phyloP scores from a whole-genome alignment of 2,329 filamentous ascomycete genomes.

The Atkinsonella texensis region DNA sequence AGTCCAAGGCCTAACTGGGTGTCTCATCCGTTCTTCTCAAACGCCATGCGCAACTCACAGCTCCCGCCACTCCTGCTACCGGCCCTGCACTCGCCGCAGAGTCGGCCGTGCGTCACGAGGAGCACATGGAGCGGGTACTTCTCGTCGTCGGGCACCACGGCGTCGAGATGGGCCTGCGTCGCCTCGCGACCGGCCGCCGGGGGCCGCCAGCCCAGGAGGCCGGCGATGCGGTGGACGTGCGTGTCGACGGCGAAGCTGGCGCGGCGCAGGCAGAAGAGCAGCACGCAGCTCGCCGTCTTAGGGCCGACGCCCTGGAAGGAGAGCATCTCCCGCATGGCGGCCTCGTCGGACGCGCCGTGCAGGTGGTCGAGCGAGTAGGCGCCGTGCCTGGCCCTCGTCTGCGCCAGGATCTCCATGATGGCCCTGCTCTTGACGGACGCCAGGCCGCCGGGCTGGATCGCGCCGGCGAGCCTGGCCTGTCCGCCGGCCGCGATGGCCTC shows the following conservation, averaged over 20 bases:
- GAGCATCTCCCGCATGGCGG: slow-evolving; percentile 38
- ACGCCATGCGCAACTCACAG: slow-evolving; percentile 29
- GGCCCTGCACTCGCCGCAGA: slow-evolving; percentile 31
- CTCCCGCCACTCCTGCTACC: slow-evolving; percentile 22
- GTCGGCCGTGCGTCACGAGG: slow-evolving; percentile 34
- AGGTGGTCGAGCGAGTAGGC: slow-evolving; percentile 37
- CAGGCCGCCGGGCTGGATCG: slow-evolving; percentile 61
- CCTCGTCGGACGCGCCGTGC: slow-evolving; percentile 28
- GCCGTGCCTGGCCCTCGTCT: slow-evolving; percentile 39
- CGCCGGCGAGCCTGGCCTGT: slow-evolving; percentile 31
- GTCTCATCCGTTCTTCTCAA: no score
- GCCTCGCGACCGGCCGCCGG: slow-evolving; percentile 28
- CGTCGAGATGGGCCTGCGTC: slow-evolving; percentile 38
- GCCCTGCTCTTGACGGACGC: slow-evolving; percentile 60
- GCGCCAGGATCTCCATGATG: slow-evolving; percentile 56
- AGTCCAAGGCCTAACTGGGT: no score
- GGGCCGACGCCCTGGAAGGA: slow-evolving; percentile 39
- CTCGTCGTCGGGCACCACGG: slow-evolving; percentile 30
- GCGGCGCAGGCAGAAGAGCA: slow-evolving; percentile 36
- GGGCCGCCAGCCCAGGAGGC: slow-evolving; percentile 37
- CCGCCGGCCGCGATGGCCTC: slow-evolving; percentile 28
- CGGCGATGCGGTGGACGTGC: slow-evolving; percentile 37
- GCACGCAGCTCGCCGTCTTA: slow-evolving; percentile 41
- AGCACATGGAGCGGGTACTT: slow-evolving; percentile 40
- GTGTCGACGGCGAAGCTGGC: slow-evolving; percentile 41